A percentile compares a stretch with the other conserved stretches of the same genome.
phyloP scores from a whole-genome alignment of 805 yeast genomes.

The Cyberlindnera japonica region DNA sequence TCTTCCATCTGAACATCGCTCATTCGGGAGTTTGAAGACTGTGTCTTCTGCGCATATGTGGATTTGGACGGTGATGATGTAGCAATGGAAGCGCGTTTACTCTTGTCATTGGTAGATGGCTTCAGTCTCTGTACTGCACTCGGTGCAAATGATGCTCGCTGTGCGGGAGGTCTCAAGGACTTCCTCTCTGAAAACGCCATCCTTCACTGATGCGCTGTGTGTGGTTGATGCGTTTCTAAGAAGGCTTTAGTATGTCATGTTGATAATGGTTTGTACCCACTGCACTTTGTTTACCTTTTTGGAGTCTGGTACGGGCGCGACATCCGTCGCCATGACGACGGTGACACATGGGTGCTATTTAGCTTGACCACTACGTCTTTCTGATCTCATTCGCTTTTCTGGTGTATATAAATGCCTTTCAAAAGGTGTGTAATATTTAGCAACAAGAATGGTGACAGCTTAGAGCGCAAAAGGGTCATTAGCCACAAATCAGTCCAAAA shows the following conservation, averaged over 20 bases:
- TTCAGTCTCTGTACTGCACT: constrained; percentile 5
- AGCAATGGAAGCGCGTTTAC: constrained; percentile 16
- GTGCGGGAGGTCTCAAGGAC: constrained; percentile 4
- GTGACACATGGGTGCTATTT: not conserved
- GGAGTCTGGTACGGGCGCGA: no score
- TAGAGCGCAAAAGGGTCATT: no score
- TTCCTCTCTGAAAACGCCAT: constrained; percentile 5
- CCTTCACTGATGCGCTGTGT: not conserved
- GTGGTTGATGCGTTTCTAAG: not conserved
- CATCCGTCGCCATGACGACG: constrained; percentile 1
- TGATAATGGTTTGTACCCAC: not conserved
- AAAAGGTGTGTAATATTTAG: no score
- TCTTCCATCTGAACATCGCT: constrained; percentile 20
- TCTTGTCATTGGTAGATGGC: constrained; percentile 10
- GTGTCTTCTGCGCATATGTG: constrained; percentile 23
- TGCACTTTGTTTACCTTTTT: constrained; percentile 1
- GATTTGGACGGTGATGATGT: constrained; percentile 21
- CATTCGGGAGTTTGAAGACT: constrained; percentile 19
- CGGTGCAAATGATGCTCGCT: constrained; percentile 11
- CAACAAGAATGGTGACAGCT: no score
- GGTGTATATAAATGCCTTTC: no score
- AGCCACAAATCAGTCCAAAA: not conserved
- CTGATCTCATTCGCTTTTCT: no score
- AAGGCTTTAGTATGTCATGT: not conserved
- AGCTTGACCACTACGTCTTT: no score